phyloP scores from a whole-genome alignment of 176 grass and related monocot species.

The Hyparrhenia diplandra region DNA sequence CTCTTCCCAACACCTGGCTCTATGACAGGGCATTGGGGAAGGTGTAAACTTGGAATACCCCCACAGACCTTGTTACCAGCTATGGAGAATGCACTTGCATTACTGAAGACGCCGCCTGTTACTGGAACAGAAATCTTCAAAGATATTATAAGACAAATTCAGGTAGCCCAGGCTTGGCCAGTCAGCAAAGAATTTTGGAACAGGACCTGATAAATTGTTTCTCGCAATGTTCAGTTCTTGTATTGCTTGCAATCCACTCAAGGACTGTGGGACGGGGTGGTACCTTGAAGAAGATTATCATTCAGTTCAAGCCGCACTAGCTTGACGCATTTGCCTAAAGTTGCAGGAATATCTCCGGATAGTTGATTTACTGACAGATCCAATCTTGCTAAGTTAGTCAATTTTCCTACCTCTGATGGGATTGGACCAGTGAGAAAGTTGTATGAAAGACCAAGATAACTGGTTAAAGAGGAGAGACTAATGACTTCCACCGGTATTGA shows the following conservation, averaged over 20 bases:
- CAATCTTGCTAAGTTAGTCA: not conserved
- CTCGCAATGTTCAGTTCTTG: not conserved
- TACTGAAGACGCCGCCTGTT: slow-evolving; percentile 17
- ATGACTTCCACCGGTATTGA: not conserved
- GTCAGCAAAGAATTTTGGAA: slow-evolving; percentile 12
- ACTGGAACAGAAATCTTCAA: slow-evolving; percentile 18
- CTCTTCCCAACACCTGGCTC: not conserved
- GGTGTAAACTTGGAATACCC: not conserved
- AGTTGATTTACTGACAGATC: slow-evolving; percentile 21
- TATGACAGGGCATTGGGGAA: not conserved
- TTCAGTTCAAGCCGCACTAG: not conserved
- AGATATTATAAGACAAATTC: slow-evolving; percentile 9
- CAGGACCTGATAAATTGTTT: slow-evolving; percentile 23
- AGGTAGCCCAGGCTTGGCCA: not conserved
- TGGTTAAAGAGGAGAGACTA: slow-evolving; percentile 20
- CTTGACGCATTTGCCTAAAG: slow-evolving; percentile 4
- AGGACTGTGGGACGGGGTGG: slow-evolving; percentile 11
- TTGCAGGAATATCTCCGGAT: not conserved
- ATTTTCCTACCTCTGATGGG: not conserved
- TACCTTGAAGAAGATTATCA: slow-evolving; percentile 3
- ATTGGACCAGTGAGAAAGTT: slow-evolving; percentile 11
- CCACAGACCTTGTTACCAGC: slow-evolving; percentile 25
- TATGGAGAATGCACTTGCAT: slow-evolving; percentile 21
- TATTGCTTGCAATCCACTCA: slow-evolving; percentile 5
- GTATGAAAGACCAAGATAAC: slow-evolving; percentile 1